A percentile compares a stretch with the other conserved stretches of the same genome.
Evolutionary conservation across 2,329 filamentous ascomycete genomes (phyloP).

Genomic region (Saccharata proteae): DNA sequence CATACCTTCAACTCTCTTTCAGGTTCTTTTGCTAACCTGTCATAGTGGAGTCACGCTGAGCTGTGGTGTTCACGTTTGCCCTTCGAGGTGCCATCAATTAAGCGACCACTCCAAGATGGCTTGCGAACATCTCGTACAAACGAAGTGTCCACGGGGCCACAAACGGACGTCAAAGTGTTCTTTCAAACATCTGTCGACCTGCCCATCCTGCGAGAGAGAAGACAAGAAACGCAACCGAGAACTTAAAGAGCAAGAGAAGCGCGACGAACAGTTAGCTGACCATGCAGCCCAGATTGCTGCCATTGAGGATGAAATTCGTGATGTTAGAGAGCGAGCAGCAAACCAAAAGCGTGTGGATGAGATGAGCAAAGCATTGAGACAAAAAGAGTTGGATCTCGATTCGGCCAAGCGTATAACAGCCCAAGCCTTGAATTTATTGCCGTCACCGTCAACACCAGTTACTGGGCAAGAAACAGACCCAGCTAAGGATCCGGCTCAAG

Average conservation of each 20-base stretch:
- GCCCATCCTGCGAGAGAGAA: slow-evolving; percentile 38
- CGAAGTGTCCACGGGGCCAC: slow-evolving; percentile 43
- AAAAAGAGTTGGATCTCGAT: too few species aligned
- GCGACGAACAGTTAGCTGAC: slow-evolving; percentile 31
- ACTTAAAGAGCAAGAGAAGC: slow-evolving; percentile 38
- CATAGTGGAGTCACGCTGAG: slow-evolving; percentile 37
- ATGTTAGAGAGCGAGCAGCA: too few species aligned
- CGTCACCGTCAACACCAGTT: too few species aligned
- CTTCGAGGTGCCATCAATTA: slow-evolving; percentile 49
- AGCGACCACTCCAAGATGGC: slow-evolving; percentile 45
- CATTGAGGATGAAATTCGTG: too few species aligned
- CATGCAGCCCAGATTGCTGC: slow-evolving; percentile 23
- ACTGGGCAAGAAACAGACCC: too few species aligned
- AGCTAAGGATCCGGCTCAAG: too few species aligned
- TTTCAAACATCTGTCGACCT: slow-evolving; percentile 24
- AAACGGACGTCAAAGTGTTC: slow-evolving; percentile 36
- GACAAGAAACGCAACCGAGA: slow-evolving; percentile 34
- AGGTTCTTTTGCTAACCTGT: slow-evolving; percentile 8
- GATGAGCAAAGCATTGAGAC: too few species aligned
- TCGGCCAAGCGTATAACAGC: too few species aligned
- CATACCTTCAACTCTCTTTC: neutral
- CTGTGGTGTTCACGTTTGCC: slow-evolving; percentile 50
- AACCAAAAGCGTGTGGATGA: too few species aligned
- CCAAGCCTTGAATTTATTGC: too few species aligned
- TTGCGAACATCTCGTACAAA: slow-evolving; percentile 32